A percentile compares a stretch with the other conserved stretches of the same genome.
Conservation (phyloP, 2,329 filamentous ascomycete genomes). For the Neurospora sp. region DNA sequence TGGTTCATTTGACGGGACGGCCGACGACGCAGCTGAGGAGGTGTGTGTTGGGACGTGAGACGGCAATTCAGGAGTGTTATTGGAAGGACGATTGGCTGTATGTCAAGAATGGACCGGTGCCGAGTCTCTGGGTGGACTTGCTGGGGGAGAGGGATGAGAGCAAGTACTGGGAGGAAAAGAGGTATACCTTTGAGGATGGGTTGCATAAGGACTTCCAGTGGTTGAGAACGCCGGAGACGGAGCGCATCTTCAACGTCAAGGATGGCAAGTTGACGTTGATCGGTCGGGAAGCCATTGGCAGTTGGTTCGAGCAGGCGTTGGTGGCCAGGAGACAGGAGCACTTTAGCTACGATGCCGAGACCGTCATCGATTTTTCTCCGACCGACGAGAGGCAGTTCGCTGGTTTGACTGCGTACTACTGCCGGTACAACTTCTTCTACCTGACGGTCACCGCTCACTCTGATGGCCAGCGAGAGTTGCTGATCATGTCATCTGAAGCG, state of each 20-base stretch:
- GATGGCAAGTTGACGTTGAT: constrained; percentile 34
- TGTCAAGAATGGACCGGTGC: constrained; percentile 47
- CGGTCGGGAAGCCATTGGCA: constrained; percentile 44
- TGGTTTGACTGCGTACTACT: constrained; percentile 53
- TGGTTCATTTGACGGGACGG: constrained; percentile 44
- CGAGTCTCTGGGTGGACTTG: constrained; percentile 42
- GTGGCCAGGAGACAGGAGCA: constrained; percentile 46
- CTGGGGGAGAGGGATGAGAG: constrained; percentile 37
- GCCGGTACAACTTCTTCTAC: constrained; percentile 57
- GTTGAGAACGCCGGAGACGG: constrained; percentile 45
- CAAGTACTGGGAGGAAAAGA: constrained; percentile 38
- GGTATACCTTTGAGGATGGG: constrained; percentile 35
- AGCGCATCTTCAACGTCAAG: constrained; percentile 37
- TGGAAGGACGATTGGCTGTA: constrained; percentile 54
- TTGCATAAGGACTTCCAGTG: constrained; percentile 47
- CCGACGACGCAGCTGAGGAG: constrained; percentile 41
- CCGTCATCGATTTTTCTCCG: constrained; percentile 42
- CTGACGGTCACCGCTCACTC: constrained; percentile 47
- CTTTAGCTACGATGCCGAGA: constrained; percentile 53
- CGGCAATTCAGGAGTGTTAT: constrained; percentile 47
- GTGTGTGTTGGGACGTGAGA: constrained; percentile 46
- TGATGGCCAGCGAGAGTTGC: constrained; percentile 46
- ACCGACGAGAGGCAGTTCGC: constrained; percentile 51
- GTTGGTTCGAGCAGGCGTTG: constrained; percentile 49
- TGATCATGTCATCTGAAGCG: constrained; percentile 45